These are phyloP conservation scores for Candida buenavistaensis DNA, from an alignment of 1,139 yeast genomes.

Conservation along the genomic window DNA sequence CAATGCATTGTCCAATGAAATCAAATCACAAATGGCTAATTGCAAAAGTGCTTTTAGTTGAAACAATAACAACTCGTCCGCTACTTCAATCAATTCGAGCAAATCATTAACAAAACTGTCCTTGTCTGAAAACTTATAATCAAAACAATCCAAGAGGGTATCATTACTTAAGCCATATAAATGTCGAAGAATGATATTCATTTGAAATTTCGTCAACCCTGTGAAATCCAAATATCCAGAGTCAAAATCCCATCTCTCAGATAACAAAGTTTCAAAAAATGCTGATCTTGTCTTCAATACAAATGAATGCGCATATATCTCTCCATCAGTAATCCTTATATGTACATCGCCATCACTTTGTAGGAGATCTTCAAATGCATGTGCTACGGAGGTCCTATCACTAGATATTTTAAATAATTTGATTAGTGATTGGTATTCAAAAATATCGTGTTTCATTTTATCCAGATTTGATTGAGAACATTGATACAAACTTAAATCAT, in stretches of 20 bases:
- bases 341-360: slow-evolving; percentile 22
- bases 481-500: slow-evolving; percentile 11
- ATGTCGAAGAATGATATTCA: slow-evolving; percentile 52
- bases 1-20: slow-evolving; percentile 64
- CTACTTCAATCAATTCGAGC: slow-evolving; percentile 58
- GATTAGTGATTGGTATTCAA: slow-evolving; percentile 12
- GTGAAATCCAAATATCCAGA: slow-evolving; percentile 37
- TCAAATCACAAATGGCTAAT: slow-evolving; percentile 56
- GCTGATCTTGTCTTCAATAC: slow-evolving; percentile 58
- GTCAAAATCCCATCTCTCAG: slow-evolving; percentile 51
- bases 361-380: slow-evolving; percentile 16
- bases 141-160: slow-evolving; percentile 43
- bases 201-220: slow-evolving; percentile 44
- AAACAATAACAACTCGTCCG: slow-evolving; percentile 65
- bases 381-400: slow-evolving; percentile 1
- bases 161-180: slow-evolving; percentile 56
- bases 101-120: slow-evolving; percentile 54
- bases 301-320: slow-evolving; percentile 45
- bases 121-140: slow-evolving; percentile 17
- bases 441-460: slow-evolving; percentile 10
- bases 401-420: slow-evolving; percentile 9
- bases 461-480: too few relatives aligned
- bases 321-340: slow-evolving; percentile 42
- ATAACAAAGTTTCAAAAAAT: slow-evolving; percentile 61
- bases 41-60: slow-evolving; percentile 65